Evolutionary conservation across 495 filamentous ascomycete species (phyloP).

Genomic region (Peziza echinospora): DNA sequence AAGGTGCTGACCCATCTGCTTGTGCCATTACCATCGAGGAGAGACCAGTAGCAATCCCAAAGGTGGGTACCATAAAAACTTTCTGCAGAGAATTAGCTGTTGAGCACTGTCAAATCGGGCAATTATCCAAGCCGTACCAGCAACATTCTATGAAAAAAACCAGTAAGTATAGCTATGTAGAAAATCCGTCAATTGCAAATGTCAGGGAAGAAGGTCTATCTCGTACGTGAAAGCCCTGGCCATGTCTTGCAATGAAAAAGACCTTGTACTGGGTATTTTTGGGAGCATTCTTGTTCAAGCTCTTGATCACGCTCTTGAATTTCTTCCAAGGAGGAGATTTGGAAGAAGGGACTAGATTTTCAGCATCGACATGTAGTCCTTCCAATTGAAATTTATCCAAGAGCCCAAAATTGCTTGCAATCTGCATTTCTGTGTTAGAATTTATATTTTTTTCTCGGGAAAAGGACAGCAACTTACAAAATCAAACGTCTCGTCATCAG

Average conservation of each 20-base stretch:
- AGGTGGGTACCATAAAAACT: conserved; percentile 41
- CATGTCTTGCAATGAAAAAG: conserved; percentile 47
- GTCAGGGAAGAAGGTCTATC: neutral
- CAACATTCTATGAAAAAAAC: conserved; percentile 14
- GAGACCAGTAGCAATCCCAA: conserved; percentile 63
- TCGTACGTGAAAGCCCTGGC: conserved; percentile 39
- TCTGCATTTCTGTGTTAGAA: conserved; percentile 20
- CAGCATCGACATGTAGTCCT: neutral
- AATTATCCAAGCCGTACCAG: conserved; percentile 5
- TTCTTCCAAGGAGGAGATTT: conserved; percentile 39
- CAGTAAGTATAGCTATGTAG: no score
- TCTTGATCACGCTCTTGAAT: conserved; percentile 35
- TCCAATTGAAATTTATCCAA: conserved; percentile 8
- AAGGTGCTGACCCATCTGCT: conserved; percentile 30
- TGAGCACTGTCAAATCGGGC: conserved; percentile 23
- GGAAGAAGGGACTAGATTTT: neutral
- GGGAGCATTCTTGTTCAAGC: conserved; percentile 30
- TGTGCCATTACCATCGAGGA: conserved; percentile 43
- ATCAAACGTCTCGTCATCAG: conserved; percentile 41
- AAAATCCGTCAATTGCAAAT: neutral
- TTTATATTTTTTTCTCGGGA: neutral
- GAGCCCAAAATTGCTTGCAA: conserved; percentile 38
- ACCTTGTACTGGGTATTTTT: conserved; percentile 40
- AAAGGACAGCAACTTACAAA: conserved; percentile 28
- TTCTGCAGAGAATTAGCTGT: conserved; percentile 24